A percentile compares a stretch with the other conserved stretches of the same genome.
phyloP scores from a whole-genome alignment of 2,329 filamentous ascomycete species.

The Claviceps sorghi region DNA sequence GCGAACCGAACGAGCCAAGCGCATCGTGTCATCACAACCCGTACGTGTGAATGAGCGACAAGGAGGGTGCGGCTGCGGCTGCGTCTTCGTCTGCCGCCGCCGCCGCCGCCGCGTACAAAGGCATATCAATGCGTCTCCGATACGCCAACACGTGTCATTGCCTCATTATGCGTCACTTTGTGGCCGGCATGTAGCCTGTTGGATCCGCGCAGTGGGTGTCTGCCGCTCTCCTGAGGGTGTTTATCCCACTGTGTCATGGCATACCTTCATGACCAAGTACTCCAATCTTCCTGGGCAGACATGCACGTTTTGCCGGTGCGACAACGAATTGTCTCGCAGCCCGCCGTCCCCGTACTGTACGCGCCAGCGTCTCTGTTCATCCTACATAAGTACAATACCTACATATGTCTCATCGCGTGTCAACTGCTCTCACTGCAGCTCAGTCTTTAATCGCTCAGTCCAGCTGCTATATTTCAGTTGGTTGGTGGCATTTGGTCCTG shows the following conservation, averaged over 20 bases:
- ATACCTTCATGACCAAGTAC: neutral
- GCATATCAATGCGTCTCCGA: neutral
- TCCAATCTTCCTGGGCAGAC: neutral
- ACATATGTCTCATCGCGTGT: neutral
- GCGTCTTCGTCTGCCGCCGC: neutral
- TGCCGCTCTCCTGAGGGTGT: neutral
- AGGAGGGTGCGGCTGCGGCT: neutral
- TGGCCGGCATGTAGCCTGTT: neutral
- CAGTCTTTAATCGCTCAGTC: neutral
- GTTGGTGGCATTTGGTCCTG: neutral
- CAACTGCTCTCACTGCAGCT: neutral
- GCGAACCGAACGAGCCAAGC: neutral
- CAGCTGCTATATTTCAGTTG: neutral
- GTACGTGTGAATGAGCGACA: neutral
- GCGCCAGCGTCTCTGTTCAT: neutral
- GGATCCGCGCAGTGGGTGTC: neutral
- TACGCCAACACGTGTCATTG: constrained; percentile 5
- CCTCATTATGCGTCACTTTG: constrained; percentile 1
- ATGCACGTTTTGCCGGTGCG: neutral
- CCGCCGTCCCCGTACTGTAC: neutral
- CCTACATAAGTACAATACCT: neutral
- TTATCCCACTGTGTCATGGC: neutral
- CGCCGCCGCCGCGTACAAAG: neutral
- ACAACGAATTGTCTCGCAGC: neutral
- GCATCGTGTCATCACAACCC: neutral